Base-by-base conservation (phyloP, 345 rosid species). In the Eucalyptus grandis region DNA sequence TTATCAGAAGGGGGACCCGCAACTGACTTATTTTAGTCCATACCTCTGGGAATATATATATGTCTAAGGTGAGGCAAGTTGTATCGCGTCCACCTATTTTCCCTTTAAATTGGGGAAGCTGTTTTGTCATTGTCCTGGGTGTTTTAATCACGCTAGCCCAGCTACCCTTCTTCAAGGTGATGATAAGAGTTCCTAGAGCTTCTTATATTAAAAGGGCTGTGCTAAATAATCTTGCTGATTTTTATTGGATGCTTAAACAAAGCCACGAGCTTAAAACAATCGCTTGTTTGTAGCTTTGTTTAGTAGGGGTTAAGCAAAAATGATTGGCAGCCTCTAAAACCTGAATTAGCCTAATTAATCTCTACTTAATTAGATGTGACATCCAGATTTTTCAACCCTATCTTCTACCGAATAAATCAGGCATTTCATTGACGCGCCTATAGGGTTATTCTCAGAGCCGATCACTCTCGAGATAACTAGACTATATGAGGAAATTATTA, bases 61-160 rank as follows among this genome's bases (percentile, higher is more conserved):
- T 24, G 16, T 37, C 1, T 37, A 4, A 60, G 14, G 15, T 12
- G 69, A 62, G 69, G 69, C 17, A 62, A 27, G 34, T 27, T 62
- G 69, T 13, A 30, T 13, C 0, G 3, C 30, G 17, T 27, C 72
- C 72, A 62, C 16, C 19, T 13, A 13, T 62, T 69, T 69, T 31
- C 43, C 24, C 24, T 69, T 9, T 69, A 69, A 37, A 19, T 37
- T 37, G 21, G 46, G 26, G 82, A 72, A 72, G 82, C 8, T 19
- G 14, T 46, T 37, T 37, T 37, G 44, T 72, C 82, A 9, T 10
- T 72, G 24, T 0, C 0, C 14, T 9, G 0, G 6, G 46, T 1
- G 46, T 37, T 21, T 72, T 37, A 37, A 37, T 72, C 21, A 10
- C 14, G 1, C 12, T 37, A 6, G 27, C 82, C 46, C 82, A 1